Percentiles rank a stretch among this genome's conserved stretches.
Evolutionary conservation across 2,329 filamentous ascomycete species (phyloP).

Genomic region (Apiospora sp.): DNA sequence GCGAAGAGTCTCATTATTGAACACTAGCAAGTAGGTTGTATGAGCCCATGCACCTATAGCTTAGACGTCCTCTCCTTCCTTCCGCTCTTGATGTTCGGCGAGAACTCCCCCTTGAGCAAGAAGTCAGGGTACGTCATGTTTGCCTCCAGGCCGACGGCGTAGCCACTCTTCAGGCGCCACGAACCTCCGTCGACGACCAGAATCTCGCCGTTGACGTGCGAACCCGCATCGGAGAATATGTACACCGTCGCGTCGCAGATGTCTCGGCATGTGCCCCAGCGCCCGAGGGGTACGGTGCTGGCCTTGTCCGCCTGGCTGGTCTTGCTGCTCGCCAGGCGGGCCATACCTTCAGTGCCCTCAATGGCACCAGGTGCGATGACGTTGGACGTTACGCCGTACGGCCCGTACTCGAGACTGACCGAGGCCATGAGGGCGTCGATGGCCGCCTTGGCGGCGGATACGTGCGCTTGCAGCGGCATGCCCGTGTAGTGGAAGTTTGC

Average conservation of each 20-base stretch:
- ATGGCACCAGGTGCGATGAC: constrained; percentile 90
- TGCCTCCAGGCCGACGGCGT: constrained; percentile 55
- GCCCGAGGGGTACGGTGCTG: constrained; percentile 72
- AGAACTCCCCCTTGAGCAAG: constrained; percentile 49
- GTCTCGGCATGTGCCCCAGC: constrained; percentile 82
- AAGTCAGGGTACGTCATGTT: constrained; percentile 63
- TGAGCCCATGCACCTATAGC: constrained; percentile 41
- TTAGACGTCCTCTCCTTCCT: constrained; percentile 48
- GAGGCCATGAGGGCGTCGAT: constrained; percentile 85
- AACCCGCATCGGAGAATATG: constrained; percentile 84
- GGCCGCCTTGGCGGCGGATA: constrained; percentile 89
- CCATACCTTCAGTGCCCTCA: constrained; percentile 81
- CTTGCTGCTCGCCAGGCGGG: constrained; percentile 60
- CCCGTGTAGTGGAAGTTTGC: constrained; percentile 93
- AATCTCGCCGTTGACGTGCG: constrained; percentile 84
- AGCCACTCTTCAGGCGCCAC: constrained; percentile 60
- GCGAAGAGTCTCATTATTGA: not conserved
- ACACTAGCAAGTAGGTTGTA: not conserved
- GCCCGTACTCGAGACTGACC: constrained; percentile 88
- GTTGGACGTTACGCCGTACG: constrained; percentile 85
- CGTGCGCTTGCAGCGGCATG: constrained; percentile 85
- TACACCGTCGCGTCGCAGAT: constrained; percentile 93
- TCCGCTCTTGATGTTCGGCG: constrained; percentile 49
- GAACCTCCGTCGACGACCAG: constrained; percentile 75
- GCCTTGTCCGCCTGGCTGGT: constrained; percentile 44